Evolutionary conservation across 352 stramenopile genomes (phyloP).

Genomic region (Phytophthora multivora): DNA sequence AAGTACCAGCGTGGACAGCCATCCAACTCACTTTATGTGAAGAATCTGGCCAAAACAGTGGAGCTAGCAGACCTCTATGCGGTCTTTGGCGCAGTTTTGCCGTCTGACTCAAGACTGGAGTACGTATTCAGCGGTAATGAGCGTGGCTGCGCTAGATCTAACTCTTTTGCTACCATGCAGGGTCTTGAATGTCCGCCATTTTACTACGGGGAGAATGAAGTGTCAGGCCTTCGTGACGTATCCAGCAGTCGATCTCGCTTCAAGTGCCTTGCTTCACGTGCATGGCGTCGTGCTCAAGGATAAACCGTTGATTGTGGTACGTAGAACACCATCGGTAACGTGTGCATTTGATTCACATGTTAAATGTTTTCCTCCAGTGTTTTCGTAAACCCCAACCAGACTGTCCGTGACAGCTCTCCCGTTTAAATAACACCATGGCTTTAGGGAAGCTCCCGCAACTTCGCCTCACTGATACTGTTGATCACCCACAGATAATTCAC

Average conservation of each 20-base stretch:
- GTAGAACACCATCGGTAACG: conserved; percentile 16
- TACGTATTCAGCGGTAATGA: conserved; percentile 20
- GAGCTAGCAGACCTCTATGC: conserved; percentile 44
- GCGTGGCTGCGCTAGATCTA: not conserved
- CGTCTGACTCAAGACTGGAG: conserved; percentile 23
- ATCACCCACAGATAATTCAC: conserved; percentile 89
- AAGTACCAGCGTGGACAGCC: conserved; percentile 65
- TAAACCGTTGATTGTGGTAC: conserved; percentile 85
- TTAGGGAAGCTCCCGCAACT: conserved; percentile 52
- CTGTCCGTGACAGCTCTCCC: not conserved
- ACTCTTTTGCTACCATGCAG: conserved; percentile 25
- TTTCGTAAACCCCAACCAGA: conserved; percentile 36
- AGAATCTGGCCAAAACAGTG: conserved; percentile 76
- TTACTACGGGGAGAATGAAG: conserved; percentile 84
- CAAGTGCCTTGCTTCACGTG: conserved; percentile 49
- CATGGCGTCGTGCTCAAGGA: conserved; percentile 78
- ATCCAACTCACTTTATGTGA: conserved; percentile 75
- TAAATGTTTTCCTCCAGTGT: conserved; percentile 29
- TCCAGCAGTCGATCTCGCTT: conserved; percentile 52
- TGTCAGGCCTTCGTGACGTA: conserved; percentile 87
- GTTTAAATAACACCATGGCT: conserved; percentile 35
- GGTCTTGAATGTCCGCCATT: conserved; percentile 62
- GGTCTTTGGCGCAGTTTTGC: conserved; percentile 57
- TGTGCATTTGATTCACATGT: conserved; percentile 35
- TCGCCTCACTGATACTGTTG: conserved; percentile 86